Base-by-base conservation (phyloP, 108 stramenopile species). In the Nitzschia putrida region DNA sequence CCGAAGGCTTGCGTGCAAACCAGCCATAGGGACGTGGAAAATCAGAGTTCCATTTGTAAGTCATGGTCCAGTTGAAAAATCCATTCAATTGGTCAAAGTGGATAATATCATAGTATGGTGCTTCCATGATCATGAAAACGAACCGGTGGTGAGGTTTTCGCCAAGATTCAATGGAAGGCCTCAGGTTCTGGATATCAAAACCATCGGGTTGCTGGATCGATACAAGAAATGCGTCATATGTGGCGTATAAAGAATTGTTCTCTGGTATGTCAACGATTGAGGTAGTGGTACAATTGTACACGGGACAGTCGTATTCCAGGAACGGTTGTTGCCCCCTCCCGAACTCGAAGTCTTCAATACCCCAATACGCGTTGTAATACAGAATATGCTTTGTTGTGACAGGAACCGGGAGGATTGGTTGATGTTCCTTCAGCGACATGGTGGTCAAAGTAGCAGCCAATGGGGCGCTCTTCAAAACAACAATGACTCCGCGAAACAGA, bases 21-120 rank as follows among this genome's bases (percentile, higher is more conserved):
- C 60, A 76, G 0, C 75, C 68, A 40, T 69, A 69, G 13, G 68
- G 75, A 18, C 68, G 44, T 40, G 66, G 54, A 69, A 69, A 34
- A 38, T 69, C 68, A 23, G 56, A 59, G 47, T 76, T 68, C 60
- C 43, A 47, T 59, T 61, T 59, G 54, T 69, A 76, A 0, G 68
- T 76, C 75, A 76, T 76, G 53, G 75, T 76, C 68, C 68, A 76
- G 40, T 76, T 69, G 41, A 61, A 76, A 50, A 76, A 76, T 21
- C 51, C 51, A 72, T 63, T 53, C 20, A 45, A 20, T 16, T 57
- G 56, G 2, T 13, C 38, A 9, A 59, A 39, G 40, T 59, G 37
- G 13, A 13, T 13, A 39, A 59, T 39, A 1, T 8, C 13, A 20
- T 39, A 59, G n/a, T 29, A 59, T 40, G 37, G 57, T 26, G 40